These are phyloP conservation scores for Pseudozyma sp. DNA, from an alignment of 1,284 basidiomycete genomes.

Conservation along the genomic window DNA sequence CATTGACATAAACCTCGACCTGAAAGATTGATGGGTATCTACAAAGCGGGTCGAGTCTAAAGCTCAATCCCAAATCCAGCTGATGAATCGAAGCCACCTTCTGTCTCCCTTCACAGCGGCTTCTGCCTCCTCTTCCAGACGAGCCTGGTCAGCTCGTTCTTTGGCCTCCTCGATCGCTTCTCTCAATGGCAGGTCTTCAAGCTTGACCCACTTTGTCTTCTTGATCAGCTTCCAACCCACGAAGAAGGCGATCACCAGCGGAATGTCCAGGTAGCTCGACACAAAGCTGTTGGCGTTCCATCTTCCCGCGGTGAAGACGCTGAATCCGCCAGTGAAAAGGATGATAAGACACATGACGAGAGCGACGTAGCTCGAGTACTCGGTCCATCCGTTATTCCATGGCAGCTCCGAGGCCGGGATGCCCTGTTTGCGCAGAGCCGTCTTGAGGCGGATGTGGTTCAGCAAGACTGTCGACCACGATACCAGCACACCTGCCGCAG, in stretches of 20 bases:
- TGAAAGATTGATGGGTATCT: no score
- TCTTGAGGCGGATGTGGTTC: constrained; percentile 80
- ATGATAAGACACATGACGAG: constrained; percentile 42
- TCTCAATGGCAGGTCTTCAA: constrained; percentile 29
- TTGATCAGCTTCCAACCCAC: constrained; percentile 60
- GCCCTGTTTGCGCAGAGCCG: constrained; percentile 75
- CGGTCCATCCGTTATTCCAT: constrained; percentile 69
- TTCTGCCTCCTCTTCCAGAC: constrained; percentile 20
- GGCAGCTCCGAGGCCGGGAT: constrained; percentile 72
- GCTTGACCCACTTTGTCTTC: constrained; percentile 36
- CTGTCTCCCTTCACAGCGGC: constrained; percentile 15
- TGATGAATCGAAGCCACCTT: constrained; percentile 28
- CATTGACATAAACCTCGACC: no score
- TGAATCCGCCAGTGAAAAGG: constrained; percentile 69
- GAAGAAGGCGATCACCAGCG: constrained; percentile 81
- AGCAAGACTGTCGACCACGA: constrained; percentile 86
- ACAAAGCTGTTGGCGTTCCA: constrained; percentile 76
- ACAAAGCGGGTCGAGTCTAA: no score
- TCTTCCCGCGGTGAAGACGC: constrained; percentile 51
- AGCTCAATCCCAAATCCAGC: constrained; percentile 46
- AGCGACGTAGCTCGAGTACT: constrained; percentile 44
- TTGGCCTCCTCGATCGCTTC: constrained; percentile 30
- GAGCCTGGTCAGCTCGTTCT: constrained; percentile 12
- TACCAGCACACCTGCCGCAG: constrained; percentile 76
- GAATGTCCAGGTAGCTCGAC: constrained; percentile 81